phyloP scores from a whole-genome alignment of 768 basidiomycete genomes.

The Panellus pusillus region DNA sequence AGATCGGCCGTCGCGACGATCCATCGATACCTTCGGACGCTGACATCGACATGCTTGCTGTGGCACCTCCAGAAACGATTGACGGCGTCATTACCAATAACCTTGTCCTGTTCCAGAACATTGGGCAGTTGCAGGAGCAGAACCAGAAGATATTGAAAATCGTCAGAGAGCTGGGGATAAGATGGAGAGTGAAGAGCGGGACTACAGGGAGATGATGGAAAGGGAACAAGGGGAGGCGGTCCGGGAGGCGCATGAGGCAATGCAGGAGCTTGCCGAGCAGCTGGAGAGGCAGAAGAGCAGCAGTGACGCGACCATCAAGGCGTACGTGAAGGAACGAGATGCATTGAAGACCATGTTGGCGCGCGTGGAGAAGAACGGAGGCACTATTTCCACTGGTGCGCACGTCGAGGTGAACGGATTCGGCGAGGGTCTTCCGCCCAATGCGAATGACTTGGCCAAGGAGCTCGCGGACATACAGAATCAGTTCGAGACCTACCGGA shows the following conservation, averaged over 20 bases:
- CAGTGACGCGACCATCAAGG: slow-evolving; percentile 69
- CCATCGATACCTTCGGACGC: slow-evolving; percentile 76
- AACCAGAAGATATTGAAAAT: slow-evolving; percentile 88
- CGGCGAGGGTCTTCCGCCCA: slow-evolving; percentile 27
- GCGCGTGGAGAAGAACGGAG: slow-evolving; percentile 42
- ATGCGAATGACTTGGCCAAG: slow-evolving; percentile 44
- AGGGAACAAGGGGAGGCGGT: slow-evolving; percentile 79
- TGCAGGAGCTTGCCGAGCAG: slow-evolving; percentile 74
- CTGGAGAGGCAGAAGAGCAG: slow-evolving; percentile 76
- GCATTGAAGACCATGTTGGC: slow-evolving; percentile 75
- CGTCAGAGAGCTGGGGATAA: slow-evolving; percentile 73
- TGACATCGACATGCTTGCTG: slow-evolving; percentile 48
- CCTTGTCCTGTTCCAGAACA: slow-evolving; percentile 82
- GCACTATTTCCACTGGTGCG: slow-evolving; percentile 21
- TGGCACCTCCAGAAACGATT: slow-evolving; percentile 51
- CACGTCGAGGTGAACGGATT: slow-evolving; percentile 30
- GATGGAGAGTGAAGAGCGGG: slow-evolving; percentile 83
- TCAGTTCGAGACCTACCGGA: slow-evolving; percentile 78
- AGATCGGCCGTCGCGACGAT: slow-evolving; percentile 80
- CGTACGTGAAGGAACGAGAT: slow-evolving; percentile 86
- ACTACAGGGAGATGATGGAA: slow-evolving; percentile 68
- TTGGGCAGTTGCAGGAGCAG: slow-evolving; percentile 82
- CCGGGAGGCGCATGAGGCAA: slow-evolving; percentile 84
- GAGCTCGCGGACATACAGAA: slow-evolving; percentile 73
- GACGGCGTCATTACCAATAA: slow-evolving; percentile 85